These are phyloP conservation scores for Nannizzia gypsea DNA, from an alignment of 2,329 filamentous ascomycete species.

Conservation along the genomic window DNA sequence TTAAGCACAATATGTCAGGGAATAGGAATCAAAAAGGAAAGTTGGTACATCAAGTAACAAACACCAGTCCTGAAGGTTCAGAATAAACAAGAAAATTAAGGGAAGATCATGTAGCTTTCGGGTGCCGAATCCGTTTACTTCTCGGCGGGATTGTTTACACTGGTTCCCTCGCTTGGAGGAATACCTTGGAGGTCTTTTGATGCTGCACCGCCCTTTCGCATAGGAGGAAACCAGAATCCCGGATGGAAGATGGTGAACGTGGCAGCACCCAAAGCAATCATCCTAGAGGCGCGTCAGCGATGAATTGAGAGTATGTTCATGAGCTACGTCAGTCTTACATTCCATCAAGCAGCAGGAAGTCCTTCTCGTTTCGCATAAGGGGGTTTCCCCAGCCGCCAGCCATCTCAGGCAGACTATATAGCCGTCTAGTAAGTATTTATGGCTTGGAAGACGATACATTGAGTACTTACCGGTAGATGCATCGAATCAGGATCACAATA, in stretches of 20 bases:
- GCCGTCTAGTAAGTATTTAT: neutral
- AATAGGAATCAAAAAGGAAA: neutral
- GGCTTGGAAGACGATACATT: neutral
- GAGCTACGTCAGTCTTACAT: constrained; percentile 26
- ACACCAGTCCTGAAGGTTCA: neutral
- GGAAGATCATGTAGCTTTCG: neutral
- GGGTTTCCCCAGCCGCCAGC: constrained; percentile 38
- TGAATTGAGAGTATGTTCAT: neutral
- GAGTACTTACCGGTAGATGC: constrained; percentile 32
- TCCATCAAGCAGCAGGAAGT: constrained; percentile 39
- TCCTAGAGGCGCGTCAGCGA: constrained; percentile 22
- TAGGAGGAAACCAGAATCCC: constrained; percentile 25
- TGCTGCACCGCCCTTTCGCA: neutral
- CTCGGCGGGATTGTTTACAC: neutral
- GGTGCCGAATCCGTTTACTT: neutral
- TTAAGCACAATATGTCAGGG: neutral
- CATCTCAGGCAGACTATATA: constrained; percentile 38
- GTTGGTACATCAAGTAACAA: neutral
- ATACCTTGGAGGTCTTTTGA: neutral
- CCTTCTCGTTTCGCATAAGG: constrained; percentile 37
- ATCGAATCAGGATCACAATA: constrained; percentile 31
- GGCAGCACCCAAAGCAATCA: constrained; percentile 34
- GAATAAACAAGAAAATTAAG: neutral
- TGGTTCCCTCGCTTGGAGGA: neutral
- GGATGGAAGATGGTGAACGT: constrained; percentile 35